phyloP scores from a whole-genome alignment of 2,329 filamentous ascomycete genomes.

The Xylaria sp. region DNA sequence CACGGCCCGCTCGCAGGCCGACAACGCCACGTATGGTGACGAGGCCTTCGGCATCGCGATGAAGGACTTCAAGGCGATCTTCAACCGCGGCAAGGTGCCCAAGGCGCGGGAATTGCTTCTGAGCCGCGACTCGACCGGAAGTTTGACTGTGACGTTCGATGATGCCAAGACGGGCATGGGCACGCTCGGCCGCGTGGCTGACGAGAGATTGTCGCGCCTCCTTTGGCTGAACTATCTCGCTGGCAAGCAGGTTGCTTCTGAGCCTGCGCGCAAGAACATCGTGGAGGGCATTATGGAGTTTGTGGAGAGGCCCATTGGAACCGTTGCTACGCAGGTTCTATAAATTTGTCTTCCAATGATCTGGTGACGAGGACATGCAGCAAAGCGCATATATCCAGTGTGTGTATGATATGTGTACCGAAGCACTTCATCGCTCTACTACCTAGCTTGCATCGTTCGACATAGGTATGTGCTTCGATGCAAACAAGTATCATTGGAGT shows the following conservation, averaged over 20 bases:
- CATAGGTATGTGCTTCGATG: neutral
- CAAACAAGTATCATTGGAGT: neutral
- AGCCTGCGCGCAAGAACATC: slow-evolving; percentile 72
- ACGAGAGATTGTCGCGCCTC: slow-evolving; percentile 74
- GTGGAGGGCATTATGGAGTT: slow-evolving; percentile 84
- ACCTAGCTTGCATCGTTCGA: neutral
- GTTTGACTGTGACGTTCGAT: slow-evolving; percentile 63
- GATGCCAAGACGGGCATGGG: slow-evolving; percentile 45
- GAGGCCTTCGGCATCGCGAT: slow-evolving; percentile 72
- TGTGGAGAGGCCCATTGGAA: slow-evolving; percentile 81
- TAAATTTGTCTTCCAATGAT: slow-evolving; percentile 16
- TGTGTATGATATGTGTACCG: slow-evolving; percentile 15
- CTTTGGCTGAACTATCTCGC: slow-evolving; percentile 89
- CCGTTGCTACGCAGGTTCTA: slow-evolving; percentile 72
- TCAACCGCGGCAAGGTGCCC: slow-evolving; percentile 72
- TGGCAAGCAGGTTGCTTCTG: slow-evolving; percentile 80
- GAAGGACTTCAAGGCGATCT: slow-evolving; percentile 72
- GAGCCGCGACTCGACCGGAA: slow-evolving; percentile 59
- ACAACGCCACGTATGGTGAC: slow-evolving; percentile 54
- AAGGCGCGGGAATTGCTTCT: slow-evolving; percentile 76
- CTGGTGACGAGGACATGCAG: neutral
- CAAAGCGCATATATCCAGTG: slow-evolving; percentile 2
- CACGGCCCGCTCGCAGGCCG: slow-evolving; percentile 61
- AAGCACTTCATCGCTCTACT: slow-evolving; percentile 12
- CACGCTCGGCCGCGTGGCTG: slow-evolving; percentile 63